These are phyloP conservation scores for Calvatia gigantea DNA, from an alignment of 768 basidiomycete genomes.

Conservation along the genomic window DNA sequence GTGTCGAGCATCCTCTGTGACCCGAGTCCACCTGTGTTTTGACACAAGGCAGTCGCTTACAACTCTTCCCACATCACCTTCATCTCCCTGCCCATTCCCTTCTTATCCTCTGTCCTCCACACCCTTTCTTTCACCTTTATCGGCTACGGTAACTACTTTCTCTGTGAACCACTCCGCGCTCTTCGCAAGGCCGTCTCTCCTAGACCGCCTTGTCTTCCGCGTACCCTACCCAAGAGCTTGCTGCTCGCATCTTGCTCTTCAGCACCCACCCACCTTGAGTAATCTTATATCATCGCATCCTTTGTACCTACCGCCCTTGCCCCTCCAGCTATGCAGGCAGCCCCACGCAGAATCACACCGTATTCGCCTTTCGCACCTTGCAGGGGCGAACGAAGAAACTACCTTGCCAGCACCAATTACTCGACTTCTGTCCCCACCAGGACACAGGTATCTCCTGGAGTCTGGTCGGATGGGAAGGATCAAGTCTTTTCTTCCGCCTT, in stretches of 20 bases:
- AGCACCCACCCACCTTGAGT: conserved; percentile 2
- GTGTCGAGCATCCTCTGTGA: conserved; percentile 21
- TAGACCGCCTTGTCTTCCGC: conserved; percentile 12
- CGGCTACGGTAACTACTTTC: conserved; percentile 6
- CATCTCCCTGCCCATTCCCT: conserved; percentile 8
- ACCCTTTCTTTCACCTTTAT: conserved; percentile 4
- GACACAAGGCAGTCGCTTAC: conserved; percentile 18
- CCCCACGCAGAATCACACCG: conserved; percentile 20
- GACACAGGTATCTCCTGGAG: conserved; percentile 31
- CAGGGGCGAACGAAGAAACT: conserved; percentile 15
- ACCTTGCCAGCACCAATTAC: conserved; percentile 16
- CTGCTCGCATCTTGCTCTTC: conserved; percentile 5
- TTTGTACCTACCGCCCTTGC: conserved; percentile 1
- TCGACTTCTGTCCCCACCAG: conserved; percentile 20
- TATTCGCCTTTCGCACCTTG: conserved; percentile 17
- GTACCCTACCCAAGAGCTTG: not conserved
- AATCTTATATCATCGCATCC: not conserved
- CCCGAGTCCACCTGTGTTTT: conserved; percentile 25
- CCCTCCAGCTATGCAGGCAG: conserved; percentile 14
- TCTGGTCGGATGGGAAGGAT: conserved; percentile 35
- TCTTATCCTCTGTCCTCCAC: conserved; percentile 7
- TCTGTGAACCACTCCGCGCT: conserved; percentile 23
- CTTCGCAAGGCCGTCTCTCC: conserved; percentile 22
- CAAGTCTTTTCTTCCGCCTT: conserved; percentile 42
- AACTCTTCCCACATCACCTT: conserved; percentile 10